Percentiles rank a stretch among this genome's conserved stretches.
Evolutionary conservation across 192 early-diverging fungal species (phyloP).

Genomic region (Paraglomus occultum): DNA sequence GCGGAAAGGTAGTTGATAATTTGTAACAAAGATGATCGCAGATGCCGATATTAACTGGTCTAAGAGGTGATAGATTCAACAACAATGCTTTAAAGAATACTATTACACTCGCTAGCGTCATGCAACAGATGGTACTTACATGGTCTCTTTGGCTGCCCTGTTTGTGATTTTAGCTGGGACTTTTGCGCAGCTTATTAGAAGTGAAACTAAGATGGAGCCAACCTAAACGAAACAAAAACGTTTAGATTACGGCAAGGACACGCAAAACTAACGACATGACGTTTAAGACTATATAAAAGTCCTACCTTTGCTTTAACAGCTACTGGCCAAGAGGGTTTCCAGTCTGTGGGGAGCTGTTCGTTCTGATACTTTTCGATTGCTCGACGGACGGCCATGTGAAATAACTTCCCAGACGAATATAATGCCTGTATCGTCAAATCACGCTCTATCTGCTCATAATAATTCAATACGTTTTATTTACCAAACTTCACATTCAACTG

Average conservation of each 20-base stretch:
- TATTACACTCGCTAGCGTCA: no score
- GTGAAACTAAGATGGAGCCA: conserved; percentile 51
- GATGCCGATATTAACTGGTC: no score
- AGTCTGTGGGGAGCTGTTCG: conserved; percentile 48
- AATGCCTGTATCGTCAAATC: conserved; percentile 61
- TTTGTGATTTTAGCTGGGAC: conserved; percentile 60
- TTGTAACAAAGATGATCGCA: no score
- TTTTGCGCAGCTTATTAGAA: conserved; percentile 71
- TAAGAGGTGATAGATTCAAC: no score
- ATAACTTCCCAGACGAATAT: conserved; percentile 72
- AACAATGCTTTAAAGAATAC: no score
- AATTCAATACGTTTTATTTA: background rate
- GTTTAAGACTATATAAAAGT: background rate
- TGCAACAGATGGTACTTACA: conserved; percentile 31
- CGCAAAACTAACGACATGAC: no score
- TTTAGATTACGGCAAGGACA: no score
- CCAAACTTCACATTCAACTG: background rate
- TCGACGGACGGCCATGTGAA: conserved; percentile 76
- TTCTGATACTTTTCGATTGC: conserved; percentile 59
- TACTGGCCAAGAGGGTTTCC: conserved; percentile 71
- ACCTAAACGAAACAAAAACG: conserved; percentile 19
- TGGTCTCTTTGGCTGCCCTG: conserved; percentile 55
- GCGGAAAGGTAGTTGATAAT: background rate
- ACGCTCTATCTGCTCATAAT: conserved; percentile 35
- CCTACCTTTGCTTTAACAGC: conserved; percentile 53